These are phyloP conservation scores for Apiotrichum veenhuisii DNA, from an alignment of 1,284 basidiomycete genomes.

Conservation along the genomic window DNA sequence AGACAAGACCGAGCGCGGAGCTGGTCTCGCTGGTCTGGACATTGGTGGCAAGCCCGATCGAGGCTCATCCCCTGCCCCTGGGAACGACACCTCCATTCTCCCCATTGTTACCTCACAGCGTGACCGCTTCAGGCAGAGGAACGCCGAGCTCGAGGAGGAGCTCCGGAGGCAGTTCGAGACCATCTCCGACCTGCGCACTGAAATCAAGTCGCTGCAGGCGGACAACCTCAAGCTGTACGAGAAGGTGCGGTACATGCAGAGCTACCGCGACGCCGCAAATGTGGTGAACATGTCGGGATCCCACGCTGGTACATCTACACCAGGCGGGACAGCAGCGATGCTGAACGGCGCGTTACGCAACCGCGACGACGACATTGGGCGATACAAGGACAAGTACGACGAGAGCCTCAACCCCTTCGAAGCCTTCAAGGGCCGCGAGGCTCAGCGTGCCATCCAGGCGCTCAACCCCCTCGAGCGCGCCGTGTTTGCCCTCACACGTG, in stretches of 20 bases:
- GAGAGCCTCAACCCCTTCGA: slow-evolving; percentile 97
- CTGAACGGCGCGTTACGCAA: slow-evolving; percentile 36
- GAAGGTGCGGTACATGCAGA: slow-evolving; percentile 94
- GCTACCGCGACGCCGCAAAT: slow-evolving; percentile 67
- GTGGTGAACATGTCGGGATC: slow-evolving; percentile 13
- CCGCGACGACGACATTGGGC: slow-evolving; percentile 69
- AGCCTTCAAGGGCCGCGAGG: slow-evolving; percentile 90
- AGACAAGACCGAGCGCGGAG: slow-evolving; percentile 14
- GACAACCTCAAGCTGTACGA: slow-evolving; percentile 95
- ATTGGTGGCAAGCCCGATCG: slow-evolving; percentile 55
- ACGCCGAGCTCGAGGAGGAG: slow-evolving; percentile 96
- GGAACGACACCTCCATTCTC: slow-evolving; percentile 79
- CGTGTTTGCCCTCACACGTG: slow-evolving; percentile 76
- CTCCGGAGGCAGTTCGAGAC: slow-evolving; percentile 88
- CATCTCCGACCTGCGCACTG: slow-evolving; percentile 81
- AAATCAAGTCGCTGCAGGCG: slow-evolving; percentile 80
- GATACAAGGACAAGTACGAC: slow-evolving; percentile 87
- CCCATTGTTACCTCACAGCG: slow-evolving; percentile 96
- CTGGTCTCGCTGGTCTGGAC: slow-evolving; percentile 65
- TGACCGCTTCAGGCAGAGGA: slow-evolving; percentile 90
- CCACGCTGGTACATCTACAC: slow-evolving; percentile 15
- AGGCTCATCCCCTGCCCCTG: slow-evolving; percentile 55
- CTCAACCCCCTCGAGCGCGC: slow-evolving; percentile 88
- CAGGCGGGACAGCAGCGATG: slow-evolving; percentile 19
- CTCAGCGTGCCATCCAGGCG: slow-evolving; percentile 80